A percentile compares a stretch with the other conserved stretches of the same genome.
These are phyloP conservation scores for Colletotrichum liaoningense DNA, from an alignment of 2,329 filamentous ascomycete species.

Conservation along the genomic window DNA sequence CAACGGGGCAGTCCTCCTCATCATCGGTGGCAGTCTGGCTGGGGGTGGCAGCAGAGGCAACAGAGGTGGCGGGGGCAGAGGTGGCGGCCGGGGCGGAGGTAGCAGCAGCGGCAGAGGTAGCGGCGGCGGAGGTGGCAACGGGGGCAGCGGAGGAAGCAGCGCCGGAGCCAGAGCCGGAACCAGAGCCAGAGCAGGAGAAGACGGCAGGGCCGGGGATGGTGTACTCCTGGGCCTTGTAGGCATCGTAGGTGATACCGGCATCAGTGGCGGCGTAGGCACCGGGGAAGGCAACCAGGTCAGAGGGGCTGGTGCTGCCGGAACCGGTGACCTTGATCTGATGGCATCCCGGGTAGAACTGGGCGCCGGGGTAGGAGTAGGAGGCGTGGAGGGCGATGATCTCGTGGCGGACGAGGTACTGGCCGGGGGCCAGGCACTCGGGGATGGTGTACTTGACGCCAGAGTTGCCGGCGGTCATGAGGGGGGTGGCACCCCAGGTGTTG, in stretches of 20 bases:
- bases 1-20: slow-evolving; percentile 14
- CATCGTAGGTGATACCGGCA: slow-evolving; percentile 59
- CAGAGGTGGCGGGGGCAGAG: slow-evolving; percentile 4
- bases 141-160: slow-evolving; percentile 10
- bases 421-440: slow-evolving; percentile 58
- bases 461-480: slow-evolving; percentile 57
- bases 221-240: slow-evolving; percentile 58
- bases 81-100: slow-evolving; percentile 5
- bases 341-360: slow-evolving; percentile 65
- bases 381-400: slow-evolving; percentile 63
- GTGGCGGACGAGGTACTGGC: slow-evolving; percentile 65
- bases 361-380: slow-evolving; percentile 56
- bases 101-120: slow-evolving; percentile 1
- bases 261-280: slow-evolving; percentile 60
- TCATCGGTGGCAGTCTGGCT: background rate
- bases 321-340: slow-evolving; percentile 63
- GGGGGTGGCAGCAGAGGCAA: slow-evolving; percentile 6
- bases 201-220: slow-evolving; percentile 59
- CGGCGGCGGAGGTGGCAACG: slow-evolving; percentile 1
- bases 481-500: slow-evolving; percentile 58
- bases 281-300: slow-evolving; percentile 57
- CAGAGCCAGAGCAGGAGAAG: slow-evolving; percentile 51
- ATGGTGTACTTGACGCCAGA: slow-evolving; percentile 58
- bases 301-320: slow-evolving; percentile 52
- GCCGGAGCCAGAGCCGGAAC: slow-evolving; percentile 24